Base-by-base conservation (phyloP, 2,329 filamentous ascomycete species). In the Fusarium globosum region DNA sequence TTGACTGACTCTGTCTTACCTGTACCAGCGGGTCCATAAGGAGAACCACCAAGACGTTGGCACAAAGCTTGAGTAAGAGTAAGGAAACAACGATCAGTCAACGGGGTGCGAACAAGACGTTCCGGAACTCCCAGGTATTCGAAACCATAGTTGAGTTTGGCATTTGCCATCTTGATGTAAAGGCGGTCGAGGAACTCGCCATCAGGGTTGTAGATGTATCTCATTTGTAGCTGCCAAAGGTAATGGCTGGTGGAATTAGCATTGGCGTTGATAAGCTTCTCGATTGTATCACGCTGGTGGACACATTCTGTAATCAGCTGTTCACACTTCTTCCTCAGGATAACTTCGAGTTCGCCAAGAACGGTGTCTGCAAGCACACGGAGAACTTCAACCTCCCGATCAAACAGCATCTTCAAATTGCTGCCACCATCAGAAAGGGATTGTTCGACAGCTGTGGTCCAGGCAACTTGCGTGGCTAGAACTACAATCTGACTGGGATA, bases 1-100 rank as follows among this genome's bases (percentile, higher is more conserved):
- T 99, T 99, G 81, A 99, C 96, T 4, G 96, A 99, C 81, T 99
- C 96, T 0, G 96, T 99, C 85, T 99, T 99, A 82, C 96, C 96
- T 49, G 96, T 99, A 86, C 96, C 96, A 67, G 96, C 96, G 75
- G 96, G 96, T 58, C 96, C 96, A 79, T 99, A 99, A 1, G 96
- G 96, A 55, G 97, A 99, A 61, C 97, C 96, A 84, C 96, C 96
- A 43, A 99, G 90, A 77, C 95, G 91, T 82, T 99, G 96, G 81
- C 94, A 97, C 53, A 99, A 88, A 16, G 95, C 96, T 84, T 99
- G 96, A 7, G 96, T 98, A 64, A 99, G 91, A 11, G 97, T 99
- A 69, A 98, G 90, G 89, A 99, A 99, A 84, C 96, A 99, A 72
- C 97, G 93, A 82, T 99, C 97, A 0, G 96, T 99, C 70, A 99